Percentiles rank a stretch among this genome's conserved stretches.
These are phyloP conservation scores for Cucurbita moschata DNA, from an alignment of 306 rosid genomes.

Conservation along the genomic window DNA sequence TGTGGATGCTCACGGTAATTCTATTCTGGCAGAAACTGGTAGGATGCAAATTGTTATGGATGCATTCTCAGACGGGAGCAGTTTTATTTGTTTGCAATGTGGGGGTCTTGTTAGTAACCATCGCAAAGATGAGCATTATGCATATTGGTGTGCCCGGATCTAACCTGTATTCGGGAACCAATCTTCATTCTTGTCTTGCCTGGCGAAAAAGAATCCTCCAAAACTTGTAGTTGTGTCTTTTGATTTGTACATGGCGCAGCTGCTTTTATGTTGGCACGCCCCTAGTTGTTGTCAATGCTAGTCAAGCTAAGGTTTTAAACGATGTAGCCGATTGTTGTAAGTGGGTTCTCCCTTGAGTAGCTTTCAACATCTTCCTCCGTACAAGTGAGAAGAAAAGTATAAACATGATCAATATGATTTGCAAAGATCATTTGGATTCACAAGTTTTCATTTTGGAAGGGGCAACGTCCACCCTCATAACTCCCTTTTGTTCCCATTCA, in stretches of 20 bases:
- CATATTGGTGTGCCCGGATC: conserved; percentile 71
- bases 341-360: not conserved
- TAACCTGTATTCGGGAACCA: not conserved
- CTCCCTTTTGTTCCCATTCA: not conserved
- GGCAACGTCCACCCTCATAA: not conserved
- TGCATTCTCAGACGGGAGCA: conserved; percentile 91
- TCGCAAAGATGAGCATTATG: conserved; percentile 79
- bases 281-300: not conserved
- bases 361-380: not conserved
- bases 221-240: not conserved
- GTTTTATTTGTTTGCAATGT: conserved; percentile 84
- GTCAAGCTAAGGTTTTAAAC: not conserved
- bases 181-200: not conserved
- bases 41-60: conserved; percentile 81
- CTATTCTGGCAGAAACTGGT: conserved; percentile 79
- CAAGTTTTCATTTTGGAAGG: not conserved
- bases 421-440: not conserved
- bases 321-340: not conserved
- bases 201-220: not conserved
- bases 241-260: not conserved
- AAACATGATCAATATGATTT: not conserved
- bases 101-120: conserved; percentile 92
- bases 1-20: conserved; percentile 34
- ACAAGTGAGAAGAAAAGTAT: not conserved
- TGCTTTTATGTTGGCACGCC: not conserved